Percentiles rank a stretch among this genome's conserved stretches.
Evolutionary conservation across 176 grass and related monocot species (phyloP).

Genomic region (Saccharum spontaneum): DNA sequence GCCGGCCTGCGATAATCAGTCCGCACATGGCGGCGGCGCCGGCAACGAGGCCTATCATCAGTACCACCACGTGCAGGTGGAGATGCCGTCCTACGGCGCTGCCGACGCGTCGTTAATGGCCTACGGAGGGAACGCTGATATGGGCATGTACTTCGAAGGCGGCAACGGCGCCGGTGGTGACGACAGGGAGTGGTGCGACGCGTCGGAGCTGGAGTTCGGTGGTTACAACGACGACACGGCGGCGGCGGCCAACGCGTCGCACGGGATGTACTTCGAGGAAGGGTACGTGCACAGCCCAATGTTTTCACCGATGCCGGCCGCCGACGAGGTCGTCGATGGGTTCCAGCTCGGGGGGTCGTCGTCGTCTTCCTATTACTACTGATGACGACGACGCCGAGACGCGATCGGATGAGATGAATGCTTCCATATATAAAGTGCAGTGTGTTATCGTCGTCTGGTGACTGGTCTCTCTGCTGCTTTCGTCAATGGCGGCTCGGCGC

Average conservation of each 20-base stretch:
- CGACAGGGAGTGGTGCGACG: slow-evolving; percentile 49
- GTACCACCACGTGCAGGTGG: neutral
- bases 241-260: slow-evolving; percentile 13
- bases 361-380: slow-evolving; percentile 61
- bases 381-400: neutral
- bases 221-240: slow-evolving; percentile 10
- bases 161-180: neutral
- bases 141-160: slow-evolving; percentile 2
- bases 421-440: too few relatives aligned
- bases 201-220: slow-evolving; percentile 51
- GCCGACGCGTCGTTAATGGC: neutral
- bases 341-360: slow-evolving; percentile 73
- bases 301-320: slow-evolving; percentile 76
- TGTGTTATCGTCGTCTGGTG: too few relatives aligned
- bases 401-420: neutral
- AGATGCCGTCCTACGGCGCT: neutral
- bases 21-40: neutral
- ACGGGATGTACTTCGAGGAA: slow-evolving; percentile 79
- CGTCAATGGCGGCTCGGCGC: neutral
- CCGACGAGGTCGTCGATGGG: slow-evolving; percentile 69
- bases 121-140: neutral
- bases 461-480: too few relatives aligned
- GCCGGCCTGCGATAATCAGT: neutral
- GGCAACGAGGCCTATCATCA: neutral
- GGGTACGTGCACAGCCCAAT: slow-evolving; percentile 86